Conservation (phyloP, 345 rosid genomes). For the Bruguiera parviflora region DNA sequence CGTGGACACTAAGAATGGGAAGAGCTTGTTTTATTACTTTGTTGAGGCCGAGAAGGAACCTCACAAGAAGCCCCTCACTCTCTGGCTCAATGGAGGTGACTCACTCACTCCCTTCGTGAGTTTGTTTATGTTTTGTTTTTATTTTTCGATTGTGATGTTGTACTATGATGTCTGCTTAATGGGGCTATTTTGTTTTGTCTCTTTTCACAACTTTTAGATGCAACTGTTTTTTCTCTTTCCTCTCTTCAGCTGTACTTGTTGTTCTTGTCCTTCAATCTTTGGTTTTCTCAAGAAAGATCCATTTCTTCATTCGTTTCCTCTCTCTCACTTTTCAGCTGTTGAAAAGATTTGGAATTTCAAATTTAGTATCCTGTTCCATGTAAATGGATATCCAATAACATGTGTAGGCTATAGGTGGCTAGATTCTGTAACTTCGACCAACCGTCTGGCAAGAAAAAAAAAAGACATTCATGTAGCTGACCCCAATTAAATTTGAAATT, state of each 20-base stretch:
- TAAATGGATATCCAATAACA: neutral
- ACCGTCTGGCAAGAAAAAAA: neutral
- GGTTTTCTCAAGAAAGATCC: neutral
- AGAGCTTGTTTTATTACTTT: constrained; percentile 89
- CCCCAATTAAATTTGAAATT: too few species aligned
- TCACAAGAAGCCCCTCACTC: constrained; percentile 61
- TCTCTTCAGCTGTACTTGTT: neutral
- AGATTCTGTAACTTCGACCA: neutral
- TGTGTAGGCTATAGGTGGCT: neutral
- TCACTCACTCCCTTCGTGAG: neutral
- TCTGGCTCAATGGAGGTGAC: constrained; percentile 95
- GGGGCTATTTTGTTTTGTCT: constrained; percentile 8
- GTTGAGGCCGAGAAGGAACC: constrained; percentile 74
- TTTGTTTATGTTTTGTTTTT: constrained; percentile 1
- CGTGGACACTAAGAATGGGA: constrained; percentile 65
- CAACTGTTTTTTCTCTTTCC: neutral
- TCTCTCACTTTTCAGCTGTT: neutral
- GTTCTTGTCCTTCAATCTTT: constrained; percentile 1
- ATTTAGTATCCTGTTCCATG: neutral
- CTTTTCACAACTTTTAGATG: constrained; percentile 11
- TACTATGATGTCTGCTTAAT: constrained; percentile 5
- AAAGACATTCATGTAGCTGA: too few species aligned
- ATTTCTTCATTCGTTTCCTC: neutral
- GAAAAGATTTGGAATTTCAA: neutral
- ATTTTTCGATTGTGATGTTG: constrained; percentile 2